A percentile compares a stretch with the other conserved stretches of the same genome.
phyloP scores from a whole-genome alignment of 257 asterid species.

The Capsicum rhomboideum region DNA sequence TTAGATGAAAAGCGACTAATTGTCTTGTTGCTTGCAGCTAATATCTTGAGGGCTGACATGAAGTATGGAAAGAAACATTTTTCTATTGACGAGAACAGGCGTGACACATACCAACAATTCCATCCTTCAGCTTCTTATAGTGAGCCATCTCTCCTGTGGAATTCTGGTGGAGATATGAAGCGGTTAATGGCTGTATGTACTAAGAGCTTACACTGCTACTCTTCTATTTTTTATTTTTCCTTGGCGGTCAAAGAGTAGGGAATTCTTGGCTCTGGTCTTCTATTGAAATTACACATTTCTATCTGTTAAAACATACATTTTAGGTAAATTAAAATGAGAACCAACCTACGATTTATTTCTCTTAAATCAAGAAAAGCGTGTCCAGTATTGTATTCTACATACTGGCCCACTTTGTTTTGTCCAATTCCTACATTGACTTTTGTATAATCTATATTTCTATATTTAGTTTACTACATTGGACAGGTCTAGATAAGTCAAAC shows the following conservation, averaged over 20 bases:
- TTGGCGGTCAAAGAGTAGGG: not conserved
- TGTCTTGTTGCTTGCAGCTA: slow-evolving; percentile 40
- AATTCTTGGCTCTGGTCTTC: not conserved
- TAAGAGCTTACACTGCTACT: not conserved
- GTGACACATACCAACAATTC: slow-evolving; percentile 65
- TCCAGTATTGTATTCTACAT: not conserved
- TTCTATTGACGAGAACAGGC: slow-evolving; percentile 67
- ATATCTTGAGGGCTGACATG: slow-evolving; percentile 87
- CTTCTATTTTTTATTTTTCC: not conserved
- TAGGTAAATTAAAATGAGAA: not conserved
- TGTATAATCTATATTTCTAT: not conserved
- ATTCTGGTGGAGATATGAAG: slow-evolving; percentile 43
- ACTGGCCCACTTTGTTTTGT: not conserved
- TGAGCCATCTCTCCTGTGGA: slow-evolving; percentile 26
- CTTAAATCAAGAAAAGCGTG: not conserved
- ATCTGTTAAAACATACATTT: not conserved
- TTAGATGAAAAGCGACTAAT: not conserved
- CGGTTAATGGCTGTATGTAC: slow-evolving; percentile 55
- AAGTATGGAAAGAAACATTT: slow-evolving; percentile 78
- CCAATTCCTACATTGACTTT: not conserved
- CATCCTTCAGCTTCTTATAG: slow-evolving; percentile 31
- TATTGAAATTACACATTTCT: not conserved
- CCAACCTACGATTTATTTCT: not conserved
- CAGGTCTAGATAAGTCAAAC: not conserved
- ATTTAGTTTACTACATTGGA: not conserved